Base-by-base conservation (phyloP, 2,329 filamentous ascomycete species). In the Chrysosphaeria jannelii region DNA sequence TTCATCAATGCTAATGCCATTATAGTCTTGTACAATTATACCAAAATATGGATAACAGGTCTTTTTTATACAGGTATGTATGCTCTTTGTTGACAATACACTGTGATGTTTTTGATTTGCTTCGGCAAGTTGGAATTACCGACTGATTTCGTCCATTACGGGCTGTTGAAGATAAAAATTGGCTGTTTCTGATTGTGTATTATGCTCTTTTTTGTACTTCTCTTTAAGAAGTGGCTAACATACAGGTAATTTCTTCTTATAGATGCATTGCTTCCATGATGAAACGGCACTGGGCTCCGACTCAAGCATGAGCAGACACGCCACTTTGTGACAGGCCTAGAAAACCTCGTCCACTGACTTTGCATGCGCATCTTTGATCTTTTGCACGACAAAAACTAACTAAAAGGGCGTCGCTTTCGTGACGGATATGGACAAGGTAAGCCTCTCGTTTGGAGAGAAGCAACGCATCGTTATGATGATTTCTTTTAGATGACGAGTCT, bases 261-360 rank as follows among this genome's bases (percentile, higher is more conserved):
- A n/a, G n/a, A n/a, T n/a, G 18, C 17, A 20, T 34, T 31, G 30
- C 31, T 48, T 42, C 38, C 35, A 62, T 74, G 72, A 81, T 78
- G 72, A 76, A 71, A 56, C 49, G 74, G 78, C 78, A 90, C 78
- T 90, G 78, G 78, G 78, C 78, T 81, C 78, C 69, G 76, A 88
- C 53, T 45, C 36, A 39, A 43, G 46, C 51, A 63, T 64, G 76
- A 76, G 78, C 53, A 45, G 72, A 78, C 64, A 61, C 70, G 62
- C 75, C 76, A 74, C 49, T 59, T 39, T 74, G 75, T 48, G 76
- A 74, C 76, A 89, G 76, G 78, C 78, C 75, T 90, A 88, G 76
- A 88, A 90, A 90, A 89, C 79, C 78, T 89, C 65, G 76, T 74
- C 78, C 72, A 81, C 78, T 89, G 78, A 89, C 49, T 24, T 18